phyloP scores from a whole-genome alignment of 306 rosid species.

The Crotalaria pallida region DNA sequence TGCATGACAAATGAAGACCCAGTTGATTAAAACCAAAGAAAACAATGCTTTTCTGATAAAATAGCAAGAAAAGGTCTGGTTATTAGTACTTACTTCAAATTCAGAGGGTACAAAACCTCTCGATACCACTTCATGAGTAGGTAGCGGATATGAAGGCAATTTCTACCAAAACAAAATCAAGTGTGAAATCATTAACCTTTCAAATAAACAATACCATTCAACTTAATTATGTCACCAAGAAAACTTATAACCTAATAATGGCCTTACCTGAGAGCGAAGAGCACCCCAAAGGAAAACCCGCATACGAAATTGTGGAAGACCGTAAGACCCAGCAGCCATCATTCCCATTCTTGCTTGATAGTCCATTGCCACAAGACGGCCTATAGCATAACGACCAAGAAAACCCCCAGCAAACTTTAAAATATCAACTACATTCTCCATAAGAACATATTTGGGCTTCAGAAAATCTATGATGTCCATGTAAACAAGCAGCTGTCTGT shows the following conservation, averaged over 20 bases:
- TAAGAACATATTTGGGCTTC: slow-evolving; percentile 58
- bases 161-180: slow-evolving; percentile 2
- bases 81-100: slow-evolving; percentile 33
- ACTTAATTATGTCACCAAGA: not conserved
- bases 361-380: slow-evolving; percentile 66
- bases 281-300: slow-evolving; percentile 90
- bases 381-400: slow-evolving; percentile 75
- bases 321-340: slow-evolving; percentile 86
- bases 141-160: slow-evolving; percentile 46
- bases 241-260: not conserved
- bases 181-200: not conserved
- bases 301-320: slow-evolving; percentile 81
- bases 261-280: slow-evolving; percentile 40
- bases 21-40: not conserved
- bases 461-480: slow-evolving; percentile 61
- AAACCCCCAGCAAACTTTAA: slow-evolving; percentile 62
- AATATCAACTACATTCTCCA: slow-evolving; percentile 84
- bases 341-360: slow-evolving; percentile 76
- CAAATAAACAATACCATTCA: not conserved
- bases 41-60: not conserved
- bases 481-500: slow-evolving; percentile 50
- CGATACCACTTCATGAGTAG: slow-evolving; percentile 40
- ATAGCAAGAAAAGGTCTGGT: not conserved
- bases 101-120: slow-evolving; percentile 28
- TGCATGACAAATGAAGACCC: not conserved